Evolutionary conservation across 1,284 basidiomycete genomes (phyloP).

Genomic region (Irpex sp.): DNA sequence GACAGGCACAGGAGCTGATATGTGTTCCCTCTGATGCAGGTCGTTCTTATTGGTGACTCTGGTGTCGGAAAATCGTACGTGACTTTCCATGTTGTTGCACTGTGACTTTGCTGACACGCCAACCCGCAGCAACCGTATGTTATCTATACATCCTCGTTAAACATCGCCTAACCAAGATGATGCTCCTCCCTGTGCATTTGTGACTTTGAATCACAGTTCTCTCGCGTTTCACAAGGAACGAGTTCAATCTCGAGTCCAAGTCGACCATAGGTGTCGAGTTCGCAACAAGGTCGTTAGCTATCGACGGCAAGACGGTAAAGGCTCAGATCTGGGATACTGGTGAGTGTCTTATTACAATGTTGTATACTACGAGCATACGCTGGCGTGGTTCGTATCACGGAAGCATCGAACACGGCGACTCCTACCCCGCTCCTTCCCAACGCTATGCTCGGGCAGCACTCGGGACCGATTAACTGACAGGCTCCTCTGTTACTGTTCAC

Average conservation of each 20-base stretch:
- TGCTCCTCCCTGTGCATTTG: neutral
- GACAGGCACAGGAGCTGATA: neutral
- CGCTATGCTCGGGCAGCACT: neutral
- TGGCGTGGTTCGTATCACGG: neutral
- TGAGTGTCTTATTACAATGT: slow-evolving; percentile 30
- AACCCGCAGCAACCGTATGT: slow-evolving; percentile 31
- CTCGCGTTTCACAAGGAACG: slow-evolving; percentile 97
- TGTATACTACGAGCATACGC: neutral
- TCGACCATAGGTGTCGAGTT: slow-evolving; percentile 99
- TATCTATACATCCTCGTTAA: neutral
- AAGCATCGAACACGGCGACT: neutral
- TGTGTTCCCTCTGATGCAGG: slow-evolving; percentile 41
- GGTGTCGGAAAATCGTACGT: slow-evolving; percentile 97
- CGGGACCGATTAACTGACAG: neutral
- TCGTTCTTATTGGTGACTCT: slow-evolving; percentile 98
- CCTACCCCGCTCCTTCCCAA: neutral
- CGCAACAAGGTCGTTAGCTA: slow-evolving; percentile 91
- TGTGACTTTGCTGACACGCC: slow-evolving; percentile 1
- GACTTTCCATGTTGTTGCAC: slow-evolving; percentile 11
- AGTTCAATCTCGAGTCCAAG: slow-evolving; percentile 99
- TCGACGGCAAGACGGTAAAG: slow-evolving; percentile 97
- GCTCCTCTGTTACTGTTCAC: slow-evolving; percentile 6
- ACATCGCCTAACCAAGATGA: neutral
- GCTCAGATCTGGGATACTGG: slow-evolving; percentile 99
- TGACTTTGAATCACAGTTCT: slow-evolving; percentile 49